phyloP scores from a whole-genome alignment of 495 filamentous ascomycete genomes.

The Xylaria castorea region DNA sequence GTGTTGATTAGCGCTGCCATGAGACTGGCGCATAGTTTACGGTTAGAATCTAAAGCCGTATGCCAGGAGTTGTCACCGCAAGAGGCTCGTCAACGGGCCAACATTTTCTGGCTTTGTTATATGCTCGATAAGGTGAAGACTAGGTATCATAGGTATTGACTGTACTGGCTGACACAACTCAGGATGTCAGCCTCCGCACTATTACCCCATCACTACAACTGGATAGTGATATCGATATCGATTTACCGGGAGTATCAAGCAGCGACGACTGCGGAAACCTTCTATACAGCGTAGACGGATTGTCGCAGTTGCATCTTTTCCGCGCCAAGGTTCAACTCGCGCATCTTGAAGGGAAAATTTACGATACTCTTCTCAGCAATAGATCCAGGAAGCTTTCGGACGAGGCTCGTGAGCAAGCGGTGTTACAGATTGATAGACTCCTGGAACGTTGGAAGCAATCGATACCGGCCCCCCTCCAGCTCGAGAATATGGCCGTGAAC shows the following conservation, averaged over 20 bases:
- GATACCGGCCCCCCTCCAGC: slow-evolving; percentile 35
- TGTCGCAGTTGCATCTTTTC: slow-evolving; percentile 37
- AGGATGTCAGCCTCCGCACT: slow-evolving; percentile 39
- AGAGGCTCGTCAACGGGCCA: slow-evolving; percentile 36
- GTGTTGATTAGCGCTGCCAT: slow-evolving; percentile 44
- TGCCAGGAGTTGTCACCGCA: slow-evolving; percentile 33
- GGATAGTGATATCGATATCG: slow-evolving; percentile 41
- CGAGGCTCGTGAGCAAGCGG: slow-evolving; percentile 31
- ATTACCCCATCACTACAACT: slow-evolving; percentile 40
- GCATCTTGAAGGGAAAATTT: slow-evolving; percentile 39
- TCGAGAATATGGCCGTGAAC: slow-evolving; percentile 30
- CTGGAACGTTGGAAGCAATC: slow-evolving; percentile 38
- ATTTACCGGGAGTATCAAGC: slow-evolving; percentile 30
- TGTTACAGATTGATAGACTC: slow-evolving; percentile 30
- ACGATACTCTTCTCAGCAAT: slow-evolving; percentile 41
- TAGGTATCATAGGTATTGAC: no score
- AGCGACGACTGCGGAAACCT: slow-evolving; percentile 32
- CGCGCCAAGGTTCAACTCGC: slow-evolving; percentile 38
- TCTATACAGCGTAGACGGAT: slow-evolving; percentile 37
- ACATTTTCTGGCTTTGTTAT: slow-evolving; percentile 46
- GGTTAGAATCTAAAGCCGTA: slow-evolving; percentile 34
- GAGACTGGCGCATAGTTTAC: slow-evolving; percentile 38
- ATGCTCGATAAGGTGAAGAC: slow-evolving; percentile 37
- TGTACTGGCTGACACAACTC: slow-evolving; percentile 1
- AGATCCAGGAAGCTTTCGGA: slow-evolving; percentile 35